These are phyloP conservation scores for Lentinula aciculospora DNA, from an alignment of 768 basidiomycete species.

Conservation along the genomic window DNA sequence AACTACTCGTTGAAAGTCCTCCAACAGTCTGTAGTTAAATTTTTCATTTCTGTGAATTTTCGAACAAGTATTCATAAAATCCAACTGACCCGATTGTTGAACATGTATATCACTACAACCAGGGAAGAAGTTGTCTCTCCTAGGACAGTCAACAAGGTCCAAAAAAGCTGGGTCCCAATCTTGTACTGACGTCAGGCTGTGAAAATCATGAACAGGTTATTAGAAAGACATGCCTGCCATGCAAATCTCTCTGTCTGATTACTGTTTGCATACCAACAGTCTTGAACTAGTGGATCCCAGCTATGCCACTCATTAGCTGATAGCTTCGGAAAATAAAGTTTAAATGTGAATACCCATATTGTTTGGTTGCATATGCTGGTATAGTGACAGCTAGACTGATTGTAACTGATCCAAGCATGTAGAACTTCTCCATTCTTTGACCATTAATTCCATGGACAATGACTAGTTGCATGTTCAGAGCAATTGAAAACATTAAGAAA, in stretches of 20 bases:
- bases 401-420: neutral
- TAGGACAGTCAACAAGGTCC: slow-evolving; percentile 9
- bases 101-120: slow-evolving; percentile 10
- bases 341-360: neutral
- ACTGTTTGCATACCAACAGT: slow-evolving; percentile 16
- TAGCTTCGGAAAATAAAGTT: too few relatives aligned
- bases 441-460: neutral
- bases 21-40: too few relatives aligned
- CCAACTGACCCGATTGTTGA: slow-evolving; percentile 9
- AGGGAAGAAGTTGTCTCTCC: slow-evolving; percentile 8
- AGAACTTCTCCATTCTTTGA: slow-evolving; percentile 2
- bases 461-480: neutral
- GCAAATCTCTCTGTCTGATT: slow-evolving; percentile 10
- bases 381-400: neutral
- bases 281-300: slow-evolving; percentile 16
- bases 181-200: neutral
- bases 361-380: neutral
- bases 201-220: neutral
- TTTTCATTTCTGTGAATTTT: too few relatives aligned
- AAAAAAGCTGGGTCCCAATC: slow-evolving; percentile 14
- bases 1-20: too few relatives aligned
- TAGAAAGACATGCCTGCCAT: slow-evolving; percentile 11
- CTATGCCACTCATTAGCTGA: too few relatives aligned
- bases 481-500: neutral
- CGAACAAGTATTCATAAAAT: too few relatives aligned